phyloP scores from a whole-genome alignment of 257 asterid species.

The Thymus quinquecostatus region DNA sequence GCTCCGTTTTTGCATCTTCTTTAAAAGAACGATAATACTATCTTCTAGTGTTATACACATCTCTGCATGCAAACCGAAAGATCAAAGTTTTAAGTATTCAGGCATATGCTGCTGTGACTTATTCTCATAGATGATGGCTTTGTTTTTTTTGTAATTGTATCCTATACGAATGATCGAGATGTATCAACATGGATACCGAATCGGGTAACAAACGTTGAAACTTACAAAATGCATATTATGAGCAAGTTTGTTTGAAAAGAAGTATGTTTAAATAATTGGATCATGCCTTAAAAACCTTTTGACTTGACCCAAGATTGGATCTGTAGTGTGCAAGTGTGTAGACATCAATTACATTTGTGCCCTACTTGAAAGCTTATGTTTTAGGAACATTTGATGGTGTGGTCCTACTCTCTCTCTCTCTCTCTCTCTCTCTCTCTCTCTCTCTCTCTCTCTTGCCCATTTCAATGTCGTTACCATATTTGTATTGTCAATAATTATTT shows the following conservation, averaged over 20 bases:
- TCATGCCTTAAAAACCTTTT: not conserved
- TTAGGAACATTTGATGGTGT: conserved; percentile 18
- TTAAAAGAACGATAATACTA: not conserved
- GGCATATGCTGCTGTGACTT: not conserved
- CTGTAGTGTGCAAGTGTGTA: not conserved
- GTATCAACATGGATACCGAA: no score
- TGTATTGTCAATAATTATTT: conserved; percentile 5
- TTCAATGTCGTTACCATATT: conserved; percentile 17
- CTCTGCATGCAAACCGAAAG: conserved; percentile 7
- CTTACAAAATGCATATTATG: not conserved
- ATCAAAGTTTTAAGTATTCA: not conserved
- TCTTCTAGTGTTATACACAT: conserved; percentile 3
- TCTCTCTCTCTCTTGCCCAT: conserved; percentile 3
- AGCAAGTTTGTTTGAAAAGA: not conserved
- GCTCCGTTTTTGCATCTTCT: not conserved
- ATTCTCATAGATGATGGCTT: not conserved
- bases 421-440: no score
- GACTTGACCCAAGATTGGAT: conserved; percentile 36
- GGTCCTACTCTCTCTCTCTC: conserved; percentile 11
- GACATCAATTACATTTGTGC: not conserved
- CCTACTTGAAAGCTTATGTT: conserved; percentile 22
- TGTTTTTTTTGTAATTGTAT: not conserved
- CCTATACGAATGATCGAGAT: not conserved
- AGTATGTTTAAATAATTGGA: not conserved
- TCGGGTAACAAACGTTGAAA: not conserved